phyloP scores from a whole-genome alignment of 2,329 filamentous ascomycete species.

The Pezicula carpinea region DNA sequence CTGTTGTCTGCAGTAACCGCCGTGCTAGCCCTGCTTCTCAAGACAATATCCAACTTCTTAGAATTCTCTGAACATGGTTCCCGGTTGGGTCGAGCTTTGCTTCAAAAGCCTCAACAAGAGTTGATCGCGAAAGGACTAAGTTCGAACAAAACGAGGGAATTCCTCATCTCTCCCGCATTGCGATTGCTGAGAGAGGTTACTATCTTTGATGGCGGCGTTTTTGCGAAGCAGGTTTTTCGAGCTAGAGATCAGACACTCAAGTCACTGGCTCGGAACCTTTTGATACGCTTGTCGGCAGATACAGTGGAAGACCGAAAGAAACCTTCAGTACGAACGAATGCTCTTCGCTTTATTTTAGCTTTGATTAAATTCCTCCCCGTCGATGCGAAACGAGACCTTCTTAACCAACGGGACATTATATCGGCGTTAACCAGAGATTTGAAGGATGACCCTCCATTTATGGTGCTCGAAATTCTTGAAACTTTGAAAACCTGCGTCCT shows the following conservation, averaged over 20 bases:
- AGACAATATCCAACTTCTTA: slow-evolving; percentile 67
- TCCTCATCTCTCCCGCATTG: slow-evolving; percentile 82
- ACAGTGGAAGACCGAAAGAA: slow-evolving; percentile 60
- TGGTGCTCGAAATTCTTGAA: slow-evolving; percentile 71
- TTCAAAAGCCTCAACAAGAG: slow-evolving; percentile 77
- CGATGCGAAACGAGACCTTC: slow-evolving; percentile 74
- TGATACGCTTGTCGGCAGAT: slow-evolving; percentile 57
- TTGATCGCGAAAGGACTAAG: slow-evolving; percentile 75
- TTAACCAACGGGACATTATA: slow-evolving; percentile 68
- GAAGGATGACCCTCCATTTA: slow-evolving; percentile 68
- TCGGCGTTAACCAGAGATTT: slow-evolving; percentile 71
- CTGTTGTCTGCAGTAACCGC: slow-evolving; percentile 78
- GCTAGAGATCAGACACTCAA: slow-evolving; percentile 76
- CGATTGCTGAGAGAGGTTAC: slow-evolving; percentile 83
- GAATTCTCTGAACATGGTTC: slow-evolving; percentile 73
- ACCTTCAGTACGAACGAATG: slow-evolving; percentile 78
- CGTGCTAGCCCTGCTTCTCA: slow-evolving; percentile 75
- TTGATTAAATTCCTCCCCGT: slow-evolving; percentile 74
- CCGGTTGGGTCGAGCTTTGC: slow-evolving; percentile 72
- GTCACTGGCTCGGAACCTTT: slow-evolving; percentile 74
- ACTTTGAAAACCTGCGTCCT: slow-evolving; percentile 67
- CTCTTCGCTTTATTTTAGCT: slow-evolving; percentile 74
- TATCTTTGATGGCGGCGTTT: slow-evolving; percentile 76
- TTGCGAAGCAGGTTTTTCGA: slow-evolving; percentile 73
- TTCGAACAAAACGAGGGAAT: slow-evolving; percentile 77